A percentile compares a stretch with the other conserved stretches of the same genome.
phyloP scores from a whole-genome alignment of 139 green algal species.

The Ettlia oleoabundans region DNA sequence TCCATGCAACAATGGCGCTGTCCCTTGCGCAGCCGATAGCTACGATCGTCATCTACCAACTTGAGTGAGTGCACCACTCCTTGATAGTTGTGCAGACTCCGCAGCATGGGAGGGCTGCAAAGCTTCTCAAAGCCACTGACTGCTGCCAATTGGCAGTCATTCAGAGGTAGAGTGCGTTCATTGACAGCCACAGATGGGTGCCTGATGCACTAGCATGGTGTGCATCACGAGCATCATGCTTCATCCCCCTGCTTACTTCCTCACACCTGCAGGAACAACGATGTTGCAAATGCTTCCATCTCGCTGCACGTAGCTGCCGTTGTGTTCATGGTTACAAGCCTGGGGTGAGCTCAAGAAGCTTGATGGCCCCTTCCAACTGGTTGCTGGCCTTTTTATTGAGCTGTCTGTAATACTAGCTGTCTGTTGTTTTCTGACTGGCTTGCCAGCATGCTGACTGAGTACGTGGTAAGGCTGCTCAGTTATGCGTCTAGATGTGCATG shows the following conservation, averaged over 20 bases:
- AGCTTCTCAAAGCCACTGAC: not conserved
- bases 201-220: no score
- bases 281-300: conserved; percentile 18
- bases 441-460: no score
- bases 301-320: conserved; percentile 1
- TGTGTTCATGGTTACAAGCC: not conserved
- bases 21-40: not conserved
- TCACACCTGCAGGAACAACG: not conserved
- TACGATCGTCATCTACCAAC: conserved; percentile 2
- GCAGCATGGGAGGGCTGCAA: no score
- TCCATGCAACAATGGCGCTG: not conserved
- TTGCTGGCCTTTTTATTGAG: not conserved
- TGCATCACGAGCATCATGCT: no score
- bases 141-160: not conserved
- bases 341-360: not conserved
- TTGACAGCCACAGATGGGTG: no score
- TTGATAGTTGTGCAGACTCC: no score
- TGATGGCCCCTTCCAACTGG: not conserved
- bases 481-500: no score
- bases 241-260: not conserved
- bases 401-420: no score
- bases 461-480: no score
- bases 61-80: not conserved
- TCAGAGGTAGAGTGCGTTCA: not conserved
- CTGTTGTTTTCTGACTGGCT: no score